These are phyloP conservation scores for Fusarium chlamydosporum DNA, from an alignment of 2,329 filamentous ascomycete species.

Conservation along the genomic window DNA sequence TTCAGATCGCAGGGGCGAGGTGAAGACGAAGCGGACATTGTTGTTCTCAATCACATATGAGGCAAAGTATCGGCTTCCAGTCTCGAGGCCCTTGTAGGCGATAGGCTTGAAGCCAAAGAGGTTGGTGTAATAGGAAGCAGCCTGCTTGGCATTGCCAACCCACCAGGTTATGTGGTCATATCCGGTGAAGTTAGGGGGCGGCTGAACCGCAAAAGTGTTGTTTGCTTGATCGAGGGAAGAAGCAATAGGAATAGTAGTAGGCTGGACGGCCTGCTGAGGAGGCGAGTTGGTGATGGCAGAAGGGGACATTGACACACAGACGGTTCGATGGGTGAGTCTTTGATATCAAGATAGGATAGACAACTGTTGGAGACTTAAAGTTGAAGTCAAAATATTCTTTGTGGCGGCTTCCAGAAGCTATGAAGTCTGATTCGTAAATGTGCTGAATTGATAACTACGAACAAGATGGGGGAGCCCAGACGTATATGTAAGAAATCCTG, in stretches of 20 bases:
- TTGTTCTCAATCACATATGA: conserved; percentile 88
- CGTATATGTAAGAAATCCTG: conserved; percentile 48
- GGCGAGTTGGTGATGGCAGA: conserved; percentile 69
- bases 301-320: conserved; percentile 67
- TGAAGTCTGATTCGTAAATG: conserved; percentile 17
- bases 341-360: conserved; percentile 22
- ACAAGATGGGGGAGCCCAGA: conserved; percentile 27
- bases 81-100: conserved; percentile 91
- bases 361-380: conserved; percentile 25
- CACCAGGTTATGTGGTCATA: conserved; percentile 97
- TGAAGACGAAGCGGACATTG: conserved; percentile 84
- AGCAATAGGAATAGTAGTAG: conserved; percentile 51
- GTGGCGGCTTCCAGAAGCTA: conserved; percentile 34
- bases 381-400: conserved; percentile 24
- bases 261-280: conserved; percentile 60
- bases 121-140: conserved; percentile 87
- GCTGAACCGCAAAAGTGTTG: conserved; percentile 66
- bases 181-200: conserved; percentile 76
- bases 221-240: conserved; percentile 58
- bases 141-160: conserved; percentile 97
- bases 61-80: conserved; percentile 82
- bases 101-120: conserved; percentile 88
- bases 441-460: conserved; percentile 18
- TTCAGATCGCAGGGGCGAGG: conserved; percentile 79
- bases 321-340: conserved; percentile 28